Evolutionary conservation across 176 grass and related monocot genomes (phyloP).

Genomic region (Carex myosuroides): DNA sequence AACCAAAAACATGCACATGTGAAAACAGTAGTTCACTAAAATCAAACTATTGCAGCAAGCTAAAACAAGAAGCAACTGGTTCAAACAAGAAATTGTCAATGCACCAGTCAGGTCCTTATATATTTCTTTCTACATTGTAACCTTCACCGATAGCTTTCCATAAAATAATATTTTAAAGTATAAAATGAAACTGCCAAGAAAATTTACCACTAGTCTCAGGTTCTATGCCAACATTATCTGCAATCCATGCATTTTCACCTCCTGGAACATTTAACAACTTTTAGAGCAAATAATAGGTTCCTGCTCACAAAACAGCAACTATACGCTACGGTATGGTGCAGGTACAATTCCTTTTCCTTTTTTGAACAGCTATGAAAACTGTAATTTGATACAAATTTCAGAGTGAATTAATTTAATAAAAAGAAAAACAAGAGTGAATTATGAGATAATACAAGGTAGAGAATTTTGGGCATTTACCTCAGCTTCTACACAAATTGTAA

Average conservation of each 20-base stretch:
- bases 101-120: neutral
- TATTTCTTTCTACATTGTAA: neutral
- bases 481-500: neutral
- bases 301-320: neutral
- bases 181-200: neutral
- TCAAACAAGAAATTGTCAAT: neutral
- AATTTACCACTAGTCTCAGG: constrained; percentile 5
- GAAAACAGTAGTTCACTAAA: neutral
- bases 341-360: neutral
- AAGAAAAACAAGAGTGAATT: neutral
- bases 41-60: no score
- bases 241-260: neutral
- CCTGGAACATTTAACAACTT: neutral
- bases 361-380: neutral
- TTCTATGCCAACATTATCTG: neutral
- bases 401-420: neutral
- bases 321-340: neutral
- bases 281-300: neutral
- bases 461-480: neutral
- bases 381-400: neutral
- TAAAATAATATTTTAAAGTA: neutral
- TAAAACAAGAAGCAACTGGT: neutral
- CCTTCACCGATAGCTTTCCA: neutral
- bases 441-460: neutral
- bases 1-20: neutral